These are phyloP conservation scores for Claviceps purpurea DNA, from an alignment of 2,329 filamentous ascomycete genomes.

Conservation along the genomic window DNA sequence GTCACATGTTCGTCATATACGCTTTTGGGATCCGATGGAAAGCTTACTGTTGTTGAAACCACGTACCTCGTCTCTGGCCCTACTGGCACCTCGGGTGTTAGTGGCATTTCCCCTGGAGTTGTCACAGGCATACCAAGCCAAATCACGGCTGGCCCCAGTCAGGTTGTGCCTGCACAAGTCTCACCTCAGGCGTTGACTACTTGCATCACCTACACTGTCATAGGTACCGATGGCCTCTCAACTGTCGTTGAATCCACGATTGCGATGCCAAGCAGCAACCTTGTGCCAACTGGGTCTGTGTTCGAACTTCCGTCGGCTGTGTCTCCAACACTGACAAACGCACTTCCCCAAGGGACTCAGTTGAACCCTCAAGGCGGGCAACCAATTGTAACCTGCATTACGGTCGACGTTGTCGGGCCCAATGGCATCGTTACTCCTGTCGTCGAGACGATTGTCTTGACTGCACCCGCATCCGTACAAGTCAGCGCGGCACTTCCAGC, in stretches of 20 bases:
- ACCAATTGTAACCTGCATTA: constrained; percentile 17
- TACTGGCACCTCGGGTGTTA: constrained; percentile 5
- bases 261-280: constrained; percentile 12
- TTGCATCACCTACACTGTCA: constrained; percentile 17
- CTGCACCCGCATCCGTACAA: constrained; percentile 5
- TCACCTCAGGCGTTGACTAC: constrained; percentile 12
- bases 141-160: constrained; percentile 7
- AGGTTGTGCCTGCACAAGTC: not conserved
- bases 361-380: constrained; percentile 6
- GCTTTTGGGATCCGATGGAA: constrained; percentile 14
- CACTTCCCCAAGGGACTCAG: constrained; percentile 10
- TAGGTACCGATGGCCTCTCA: constrained; percentile 16
- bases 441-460: constrained; percentile 14
- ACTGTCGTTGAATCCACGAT: constrained; percentile 20
- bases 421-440: constrained; percentile 19
- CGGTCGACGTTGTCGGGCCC: constrained; percentile 17
- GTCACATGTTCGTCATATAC: constrained; percentile 18
- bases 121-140: constrained; percentile 13
- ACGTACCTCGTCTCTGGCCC: constrained; percentile 13
- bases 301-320: constrained; percentile 9
- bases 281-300: constrained; percentile 9
- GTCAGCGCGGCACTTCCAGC: constrained; percentile 6
- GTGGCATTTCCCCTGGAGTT: constrained; percentile 8
- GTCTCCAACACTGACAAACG: constrained; percentile 5
- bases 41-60: constrained; percentile 16